Evolutionary conservation across 1,139 yeast species (phyloP).

Genomic region (Taphrina pruni): DNA sequence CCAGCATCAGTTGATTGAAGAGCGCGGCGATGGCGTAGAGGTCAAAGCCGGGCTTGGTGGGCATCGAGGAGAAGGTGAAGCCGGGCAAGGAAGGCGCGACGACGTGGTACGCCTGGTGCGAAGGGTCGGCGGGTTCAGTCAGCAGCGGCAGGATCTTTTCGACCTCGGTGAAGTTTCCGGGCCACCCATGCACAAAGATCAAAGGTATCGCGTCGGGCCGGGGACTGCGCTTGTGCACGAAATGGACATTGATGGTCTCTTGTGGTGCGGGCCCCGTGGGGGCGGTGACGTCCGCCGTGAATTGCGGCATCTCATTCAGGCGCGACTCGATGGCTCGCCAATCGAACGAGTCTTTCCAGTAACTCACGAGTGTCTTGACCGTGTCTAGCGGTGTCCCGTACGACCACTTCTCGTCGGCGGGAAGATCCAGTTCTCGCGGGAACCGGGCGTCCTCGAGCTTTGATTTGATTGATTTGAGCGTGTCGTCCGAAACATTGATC

Average conservation of each 20-base stretch:
- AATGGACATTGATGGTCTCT: slow-evolving; percentile 35
- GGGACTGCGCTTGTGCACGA: slow-evolving; percentile 37
- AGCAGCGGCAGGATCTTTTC: slow-evolving; percentile 38
- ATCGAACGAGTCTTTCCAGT: slow-evolving; percentile 37
- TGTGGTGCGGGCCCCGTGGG: background rate
- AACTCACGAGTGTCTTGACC: slow-evolving; percentile 27
- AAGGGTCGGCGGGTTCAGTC: slow-evolving; percentile 31
- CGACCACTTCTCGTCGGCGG: slow-evolving; percentile 26
- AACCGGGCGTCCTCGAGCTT: slow-evolving; percentile 36
- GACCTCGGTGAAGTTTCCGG: slow-evolving; percentile 40
- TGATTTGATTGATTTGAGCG: slow-evolving; percentile 15
- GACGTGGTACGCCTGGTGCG: slow-evolving; percentile 40
- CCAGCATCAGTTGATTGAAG: slow-evolving; percentile 38
- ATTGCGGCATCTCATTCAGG: slow-evolving; percentile 37
- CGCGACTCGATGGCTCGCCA: slow-evolving; percentile 36
- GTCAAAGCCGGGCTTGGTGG: slow-evolving; percentile 36
- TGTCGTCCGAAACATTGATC: slow-evolving; percentile 22
- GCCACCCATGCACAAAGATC: slow-evolving; percentile 41
- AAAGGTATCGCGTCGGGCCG: slow-evolving; percentile 37
- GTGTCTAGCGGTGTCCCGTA: slow-evolving; percentile 32
- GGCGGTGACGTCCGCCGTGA: slow-evolving; percentile 31
- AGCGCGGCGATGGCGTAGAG: slow-evolving; percentile 33
- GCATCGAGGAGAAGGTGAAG: slow-evolving; percentile 31
- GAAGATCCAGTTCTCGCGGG: slow-evolving; percentile 26
- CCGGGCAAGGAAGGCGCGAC: slow-evolving; percentile 41